These are phyloP conservation scores for Collybiopsis confluens DNA, from an alignment of 768 basidiomycete genomes.

Conservation along the genomic window DNA sequence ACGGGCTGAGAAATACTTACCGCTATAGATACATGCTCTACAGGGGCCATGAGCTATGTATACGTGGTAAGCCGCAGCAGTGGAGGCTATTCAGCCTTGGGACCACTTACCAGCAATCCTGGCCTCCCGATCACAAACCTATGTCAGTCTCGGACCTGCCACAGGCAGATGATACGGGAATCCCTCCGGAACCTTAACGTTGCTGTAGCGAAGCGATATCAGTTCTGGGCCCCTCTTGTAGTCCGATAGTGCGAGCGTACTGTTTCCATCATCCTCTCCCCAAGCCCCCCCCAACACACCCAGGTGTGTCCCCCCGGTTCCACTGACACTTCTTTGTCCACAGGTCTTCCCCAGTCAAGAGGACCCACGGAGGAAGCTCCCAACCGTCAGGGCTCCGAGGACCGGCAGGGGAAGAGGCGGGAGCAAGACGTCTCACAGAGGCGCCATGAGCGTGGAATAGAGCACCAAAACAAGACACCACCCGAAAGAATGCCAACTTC, in stretches of 20 bases:
- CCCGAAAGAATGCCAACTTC: too few relatives aligned
- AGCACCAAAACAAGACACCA: too few relatives aligned
- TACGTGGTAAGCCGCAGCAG: not conserved
- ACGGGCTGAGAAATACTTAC: not conserved
- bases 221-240: not conserved
- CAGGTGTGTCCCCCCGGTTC: not conserved
- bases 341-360: not conserved
- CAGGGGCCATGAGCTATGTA: not conserved
- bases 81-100: slow-evolving; percentile 1
- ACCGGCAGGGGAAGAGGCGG: not conserved
- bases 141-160: not conserved
- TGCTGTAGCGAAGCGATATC: not conserved
- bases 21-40: not conserved
- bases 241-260: not conserved
- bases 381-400: not conserved
- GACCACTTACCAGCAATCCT: not conserved
- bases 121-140: not conserved
- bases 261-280: not conserved
- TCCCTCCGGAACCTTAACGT: not conserved
- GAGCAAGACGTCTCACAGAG: too few relatives aligned
- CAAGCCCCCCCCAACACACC: not conserved
- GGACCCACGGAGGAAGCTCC: not conserved
- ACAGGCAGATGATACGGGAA: not conserved
- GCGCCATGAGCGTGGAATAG: too few relatives aligned
- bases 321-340: not conserved